Evolutionary conservation across 768 basidiomycete genomes (phyloP).

Genomic region (Lactarius tabidus): DNA sequence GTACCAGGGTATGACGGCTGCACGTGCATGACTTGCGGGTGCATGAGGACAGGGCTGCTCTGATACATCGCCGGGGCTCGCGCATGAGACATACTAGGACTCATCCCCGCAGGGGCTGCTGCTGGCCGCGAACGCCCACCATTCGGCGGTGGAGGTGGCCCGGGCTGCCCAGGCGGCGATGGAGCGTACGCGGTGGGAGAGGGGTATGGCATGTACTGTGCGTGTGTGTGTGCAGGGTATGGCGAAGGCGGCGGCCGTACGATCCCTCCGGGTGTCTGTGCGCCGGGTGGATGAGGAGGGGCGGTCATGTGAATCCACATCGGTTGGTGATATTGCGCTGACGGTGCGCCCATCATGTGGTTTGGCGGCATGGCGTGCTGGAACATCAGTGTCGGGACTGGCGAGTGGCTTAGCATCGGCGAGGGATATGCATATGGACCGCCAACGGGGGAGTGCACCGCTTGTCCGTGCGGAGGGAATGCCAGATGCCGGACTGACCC

Average conservation of each 20-base stretch:
- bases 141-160: slow-evolving; percentile 32
- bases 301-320: slow-evolving; percentile 57
- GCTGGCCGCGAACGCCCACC: slow-evolving; percentile 38
- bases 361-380: slow-evolving; percentile 54
- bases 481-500: slow-evolving; percentile 12
- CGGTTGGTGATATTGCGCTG: slow-evolving; percentile 55
- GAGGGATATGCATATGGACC: slow-evolving; percentile 52
- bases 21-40: slow-evolving; percentile 36
- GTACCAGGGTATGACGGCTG: slow-evolving; percentile 33
- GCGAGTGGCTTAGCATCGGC: slow-evolving; percentile 70
- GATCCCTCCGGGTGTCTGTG: slow-evolving; percentile 47
- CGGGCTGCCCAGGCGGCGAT: slow-evolving; percentile 42
- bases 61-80: slow-evolving; percentile 52
- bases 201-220: slow-evolving; percentile 58
- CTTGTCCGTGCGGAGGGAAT: slow-evolving; percentile 26
- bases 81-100: slow-evolving; percentile 58
- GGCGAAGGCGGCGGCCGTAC: slow-evolving; percentile 59
- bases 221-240: slow-evolving; percentile 47
- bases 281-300: slow-evolving; percentile 35
- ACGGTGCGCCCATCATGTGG: slow-evolving; percentile 58
- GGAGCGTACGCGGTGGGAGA: slow-evolving; percentile 45
- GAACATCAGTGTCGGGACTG: slow-evolving; percentile 65
- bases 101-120: slow-evolving; percentile 47
- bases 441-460: slow-evolving; percentile 12
- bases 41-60: slow-evolving; percentile 67